phyloP scores from a whole-genome alignment of 2,329 filamentous ascomycete genomes.

The Sarocladiaceae sp. region DNA sequence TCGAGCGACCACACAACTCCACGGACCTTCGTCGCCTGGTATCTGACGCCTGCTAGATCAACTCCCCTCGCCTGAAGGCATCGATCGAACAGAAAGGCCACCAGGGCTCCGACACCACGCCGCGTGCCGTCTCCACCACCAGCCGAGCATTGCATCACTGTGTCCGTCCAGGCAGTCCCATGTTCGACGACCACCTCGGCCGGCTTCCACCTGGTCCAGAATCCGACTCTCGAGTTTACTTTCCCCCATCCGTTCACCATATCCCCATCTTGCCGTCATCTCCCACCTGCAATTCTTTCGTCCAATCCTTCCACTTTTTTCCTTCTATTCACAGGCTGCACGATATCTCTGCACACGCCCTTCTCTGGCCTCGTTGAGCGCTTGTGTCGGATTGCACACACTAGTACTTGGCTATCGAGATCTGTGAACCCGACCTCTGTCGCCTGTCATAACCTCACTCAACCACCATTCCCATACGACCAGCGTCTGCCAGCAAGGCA shows the following conservation, averaged over 20 bases:
- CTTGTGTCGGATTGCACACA: not conserved
- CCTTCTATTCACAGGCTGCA: no score
- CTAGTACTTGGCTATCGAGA: conserved; percentile 9
- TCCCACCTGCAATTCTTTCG: not conserved
- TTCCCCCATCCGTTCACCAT: conserved; percentile 1
- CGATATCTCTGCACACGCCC: conserved; percentile 1
- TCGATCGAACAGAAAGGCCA: conserved; percentile 4
- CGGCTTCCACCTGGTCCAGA: conserved; percentile 3
- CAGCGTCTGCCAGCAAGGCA: not conserved
- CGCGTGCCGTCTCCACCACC: conserved; percentile 8
- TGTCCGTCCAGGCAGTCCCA: not conserved
- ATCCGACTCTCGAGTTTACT: conserved; percentile 1
- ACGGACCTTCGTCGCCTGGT: not conserved
- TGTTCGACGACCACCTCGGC: conserved; percentile 6
- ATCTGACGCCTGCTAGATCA: not conserved
- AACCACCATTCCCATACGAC: not conserved
- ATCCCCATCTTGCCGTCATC: conserved; percentile 3
- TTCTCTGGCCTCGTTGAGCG: no score
- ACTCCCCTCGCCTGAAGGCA: not conserved
- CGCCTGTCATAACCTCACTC: conserved; percentile 3
- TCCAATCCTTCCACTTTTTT: conserved; percentile 1
- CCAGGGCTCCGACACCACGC: conserved; percentile 1
- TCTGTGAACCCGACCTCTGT: conserved; percentile 4
- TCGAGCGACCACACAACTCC: not conserved
- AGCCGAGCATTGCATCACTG: conserved; percentile 9